Evolutionary conservation across 768 basidiomycete genomes (phyloP).

Genomic region (Mycena kentingensis): DNA sequence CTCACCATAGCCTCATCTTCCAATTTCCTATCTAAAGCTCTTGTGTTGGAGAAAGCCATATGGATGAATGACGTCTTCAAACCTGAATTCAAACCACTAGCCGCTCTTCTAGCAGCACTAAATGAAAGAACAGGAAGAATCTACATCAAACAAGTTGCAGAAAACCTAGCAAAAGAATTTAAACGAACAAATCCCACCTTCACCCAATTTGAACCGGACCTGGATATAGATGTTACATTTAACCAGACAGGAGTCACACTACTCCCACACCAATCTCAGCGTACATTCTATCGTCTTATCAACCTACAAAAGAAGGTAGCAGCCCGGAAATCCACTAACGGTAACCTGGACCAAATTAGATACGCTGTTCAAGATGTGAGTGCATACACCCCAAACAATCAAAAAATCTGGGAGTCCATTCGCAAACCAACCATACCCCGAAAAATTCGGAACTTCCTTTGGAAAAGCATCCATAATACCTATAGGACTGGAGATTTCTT

Average conservation of each 20-base stretch:
- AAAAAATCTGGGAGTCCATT: constrained; percentile 5
- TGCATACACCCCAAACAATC: background rate
- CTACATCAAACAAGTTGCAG: background rate
- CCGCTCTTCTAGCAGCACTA: background rate
- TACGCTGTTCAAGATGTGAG: background rate
- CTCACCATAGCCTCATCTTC: too few species aligned
- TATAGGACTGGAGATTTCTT: constrained; percentile 19
- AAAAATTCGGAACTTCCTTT: constrained; percentile 10
- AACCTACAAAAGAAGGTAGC: background rate
- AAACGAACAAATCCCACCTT: too few species aligned
- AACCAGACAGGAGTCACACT: background rate
- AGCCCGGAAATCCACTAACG: constrained; percentile 1
- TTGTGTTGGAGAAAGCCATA: background rate
- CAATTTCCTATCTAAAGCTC: background rate
- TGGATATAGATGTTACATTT: background rate
- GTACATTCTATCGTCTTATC: constrained; percentile 1
- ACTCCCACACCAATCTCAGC: background rate
- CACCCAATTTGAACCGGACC: background rate
- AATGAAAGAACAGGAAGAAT: background rate
- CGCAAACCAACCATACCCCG: background rate
- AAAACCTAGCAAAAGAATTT: background rate
- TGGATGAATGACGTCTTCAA: background rate
- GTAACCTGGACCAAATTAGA: background rate
- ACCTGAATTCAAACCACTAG: background rate
- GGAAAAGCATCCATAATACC: constrained; percentile 9